Percentiles rank a stretch among this genome's conserved stretches.
These are phyloP conservation scores for Tephrocybe sp. DNA, from an alignment of 768 basidiomycete genomes.

Conservation along the genomic window DNA sequence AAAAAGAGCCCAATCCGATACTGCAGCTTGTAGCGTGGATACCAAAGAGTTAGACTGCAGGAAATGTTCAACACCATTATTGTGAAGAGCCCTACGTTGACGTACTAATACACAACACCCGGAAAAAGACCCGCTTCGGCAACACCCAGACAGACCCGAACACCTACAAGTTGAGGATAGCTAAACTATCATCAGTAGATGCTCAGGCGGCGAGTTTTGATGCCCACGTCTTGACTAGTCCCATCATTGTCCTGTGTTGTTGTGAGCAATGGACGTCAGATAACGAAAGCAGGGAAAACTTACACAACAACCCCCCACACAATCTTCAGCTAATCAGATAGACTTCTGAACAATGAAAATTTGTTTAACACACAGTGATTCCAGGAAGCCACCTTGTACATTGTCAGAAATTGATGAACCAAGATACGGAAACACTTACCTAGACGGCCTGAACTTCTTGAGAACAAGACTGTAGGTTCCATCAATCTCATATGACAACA, in stretches of 20 bases:
- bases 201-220: too few relatives aligned
- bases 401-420: slow-evolving; percentile 2
- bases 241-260: slow-evolving; percentile 55
- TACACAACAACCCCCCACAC: slow-evolving; percentile 68
- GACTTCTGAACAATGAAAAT: not conserved
- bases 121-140: slow-evolving; percentile 75
- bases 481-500: not conserved
- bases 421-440: slow-evolving; percentile 28
- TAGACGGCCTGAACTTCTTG: slow-evolving; percentile 65
- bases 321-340: slow-evolving; percentile 34
- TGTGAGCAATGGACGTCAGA: not conserved
- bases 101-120: slow-evolving; percentile 72
- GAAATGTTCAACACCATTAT: not conserved
- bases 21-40: slow-evolving; percentile 61
- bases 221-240: slow-evolving; percentile 61
- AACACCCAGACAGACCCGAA: slow-evolving; percentile 58
- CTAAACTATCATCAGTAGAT: slow-evolving; percentile 37
- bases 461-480: slow-evolving; percentile 46
- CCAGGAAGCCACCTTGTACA: slow-evolving; percentile 56
- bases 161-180: slow-evolving; percentile 60
- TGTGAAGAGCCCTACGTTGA: not conserved
- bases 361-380: slow-evolving; percentile 47
- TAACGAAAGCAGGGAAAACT: slow-evolving; percentile 14
- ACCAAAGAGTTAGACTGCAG: slow-evolving; percentile 63
- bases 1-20: slow-evolving; percentile 64